Evolutionary conservation across 225 moss, liverwort and hornwort genomes (phyloP), one percentile per base, ranked within the genome.

Genomic region (Physcomitrellopsis africana): DNA sequence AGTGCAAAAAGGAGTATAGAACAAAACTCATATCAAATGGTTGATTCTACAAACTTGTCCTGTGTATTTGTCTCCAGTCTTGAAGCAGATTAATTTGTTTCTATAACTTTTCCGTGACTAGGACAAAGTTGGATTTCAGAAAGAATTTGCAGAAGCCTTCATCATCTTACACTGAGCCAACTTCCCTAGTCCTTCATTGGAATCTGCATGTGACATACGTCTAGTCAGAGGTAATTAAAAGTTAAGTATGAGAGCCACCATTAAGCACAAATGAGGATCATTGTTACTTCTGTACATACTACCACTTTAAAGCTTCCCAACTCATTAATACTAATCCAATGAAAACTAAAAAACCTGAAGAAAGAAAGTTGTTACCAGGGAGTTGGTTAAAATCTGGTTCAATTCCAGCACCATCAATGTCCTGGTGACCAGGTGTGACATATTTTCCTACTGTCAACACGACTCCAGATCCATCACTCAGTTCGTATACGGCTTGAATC

Each of bases 381-480:
- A 56, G 65, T 53, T 51, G 77, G 43, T 79, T 86, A 60, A 85
- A 91, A 82, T 93, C 93, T 72, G 93, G 93, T 53, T 93, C 93
- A 61, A 93, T 93, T 18, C 93, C 93, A 61, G 87, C 89, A 62
- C 93, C 86, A 72, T 93, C 93, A 58, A 93, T 93, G 84, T 93
- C 93, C 16, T 86, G 71, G 51, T 87, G 89, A 52, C 85, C 89
- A 9, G 93, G 91, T 47, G 93, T 93, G 22, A 89, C 89, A 47
- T 93, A 93, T 51, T 89, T 93, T 54, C 93, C 93, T 57, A 93
- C 93, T 0, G 93, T 93, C 61, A 93, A 79, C 51, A 93, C 81
- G 45, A 93, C 87, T 73, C 93, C 93, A 22, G 93, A 93, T 55
- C 93, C 93, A 68, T 93, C 93, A 69, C 93, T 93, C 63, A 93